Evolutionary conservation across 495 filamentous ascomycete genomes (phyloP), one percentile per base, ranked within the genome.

Genomic region (Neurospora hispaniola): DNA sequence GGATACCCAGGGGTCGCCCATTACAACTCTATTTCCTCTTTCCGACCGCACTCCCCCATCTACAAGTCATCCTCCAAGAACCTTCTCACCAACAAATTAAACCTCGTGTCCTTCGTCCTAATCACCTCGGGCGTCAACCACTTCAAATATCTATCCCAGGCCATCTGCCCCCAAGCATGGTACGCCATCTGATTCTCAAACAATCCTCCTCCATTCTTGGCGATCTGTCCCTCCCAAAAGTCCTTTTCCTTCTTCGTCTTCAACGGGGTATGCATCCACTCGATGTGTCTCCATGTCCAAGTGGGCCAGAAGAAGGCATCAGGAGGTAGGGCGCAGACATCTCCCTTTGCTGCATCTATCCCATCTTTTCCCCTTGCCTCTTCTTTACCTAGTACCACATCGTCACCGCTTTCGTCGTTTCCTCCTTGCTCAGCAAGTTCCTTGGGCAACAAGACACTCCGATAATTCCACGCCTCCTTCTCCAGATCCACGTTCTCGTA

Each of bases 271-370:
- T 86, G 83, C 84, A 86, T 86, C 74, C 81, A 86, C 54, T 82
- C 78, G 66, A 85, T 77, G 73, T 85, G 82, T 46, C 76, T 73
- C 75, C 80, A 83, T 0, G 84, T 85, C 84, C 84, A 86, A 5
- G 83, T 85, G 7, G 84, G 84, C 84, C 84, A 86, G 75, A 84
- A 85, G 76, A 86, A 86, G 38, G 79, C 78, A 39, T 80, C 77
- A 6, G 84, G 84, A 0, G 84, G 76, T 20, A 86, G 71, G 12
- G 80, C 70, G 78, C 84, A 86, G 35, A 85, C 78, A 43, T 85
- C 83, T 59, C n/a, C 23, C 23, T 27, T 27, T 5, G 11, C 72
- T 0, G 79, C 16, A 46, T n/a, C 43, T 18, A 18, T 18, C 42
- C 42, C 42, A 43, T 43, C 42, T 43, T 43, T 43, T 16, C 6